phyloP scores from a whole-genome alignment of 2,329 filamentous ascomycete species.

The Fusarium neocosmosporiellum region DNA sequence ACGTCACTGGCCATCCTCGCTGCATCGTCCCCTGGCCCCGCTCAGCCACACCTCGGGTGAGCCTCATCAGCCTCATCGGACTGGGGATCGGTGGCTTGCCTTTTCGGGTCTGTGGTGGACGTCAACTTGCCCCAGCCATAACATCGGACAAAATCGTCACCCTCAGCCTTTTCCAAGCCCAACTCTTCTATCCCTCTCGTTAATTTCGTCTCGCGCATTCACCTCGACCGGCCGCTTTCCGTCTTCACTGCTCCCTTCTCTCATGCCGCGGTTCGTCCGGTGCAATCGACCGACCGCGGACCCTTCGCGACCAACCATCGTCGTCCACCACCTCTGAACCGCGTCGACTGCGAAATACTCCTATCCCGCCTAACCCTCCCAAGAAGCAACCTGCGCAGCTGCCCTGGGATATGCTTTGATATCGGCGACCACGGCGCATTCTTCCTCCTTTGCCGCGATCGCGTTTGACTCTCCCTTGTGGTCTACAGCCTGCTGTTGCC shows the following conservation, averaged over 20 bases:
- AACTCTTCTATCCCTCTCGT: not conserved
- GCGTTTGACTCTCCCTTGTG: slow-evolving; percentile 16
- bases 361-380: not conserved
- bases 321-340: slow-evolving; percentile 36
- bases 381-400: slow-evolving; percentile 17
- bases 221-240: not conserved
- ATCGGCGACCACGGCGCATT: slow-evolving; percentile 34
- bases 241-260: slow-evolving; percentile 11
- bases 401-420: slow-evolving; percentile 37
- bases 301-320: slow-evolving; percentile 39
- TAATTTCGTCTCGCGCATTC: not conserved
- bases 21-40: not conserved
- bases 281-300: slow-evolving; percentile 41
- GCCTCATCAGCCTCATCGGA: slow-evolving; percentile 41
- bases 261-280: slow-evolving; percentile 41
- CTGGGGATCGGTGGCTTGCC: slow-evolving; percentile 34
- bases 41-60: slow-evolving; percentile 41
- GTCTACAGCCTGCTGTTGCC: slow-evolving; percentile 10
- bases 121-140: slow-evolving; percentile 31
- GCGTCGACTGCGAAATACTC: slow-evolving; percentile 28
- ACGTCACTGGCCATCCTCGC: slow-evolving; percentile 18
- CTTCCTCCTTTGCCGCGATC: slow-evolving; percentile 29
- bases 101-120: slow-evolving; percentile 14
- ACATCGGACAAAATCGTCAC: slow-evolving; percentile 17
- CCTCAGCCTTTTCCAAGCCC: not conserved